phyloP scores from a whole-genome alignment of 176 grass and related monocot species.

The Avena sativa region DNA sequence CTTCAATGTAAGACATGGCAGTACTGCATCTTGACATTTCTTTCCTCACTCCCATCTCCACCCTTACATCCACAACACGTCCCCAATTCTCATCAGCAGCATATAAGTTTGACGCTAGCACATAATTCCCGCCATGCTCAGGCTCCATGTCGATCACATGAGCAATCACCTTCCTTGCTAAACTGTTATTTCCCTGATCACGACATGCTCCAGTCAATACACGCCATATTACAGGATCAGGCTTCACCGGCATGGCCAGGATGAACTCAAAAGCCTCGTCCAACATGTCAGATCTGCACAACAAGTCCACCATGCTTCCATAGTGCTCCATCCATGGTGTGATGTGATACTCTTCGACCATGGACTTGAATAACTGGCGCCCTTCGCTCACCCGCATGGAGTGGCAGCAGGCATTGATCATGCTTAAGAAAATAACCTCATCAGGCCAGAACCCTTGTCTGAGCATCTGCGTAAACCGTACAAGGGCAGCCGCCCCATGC shows the following conservation, averaged over 20 bases:
- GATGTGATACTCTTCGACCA: constrained; percentile 56
- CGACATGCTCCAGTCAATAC: constrained; percentile 56
- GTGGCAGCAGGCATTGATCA: constrained; percentile 60
- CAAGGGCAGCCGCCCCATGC: constrained; percentile 51
- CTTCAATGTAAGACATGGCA: constrained; percentile 48
- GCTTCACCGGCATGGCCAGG: constrained; percentile 52
- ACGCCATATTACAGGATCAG: constrained; percentile 68
- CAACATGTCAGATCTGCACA: constrained; percentile 50
- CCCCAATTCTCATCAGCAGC: constrained; percentile 60
- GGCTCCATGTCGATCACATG: constrained; percentile 58
- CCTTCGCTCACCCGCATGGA: constrained; percentile 45
- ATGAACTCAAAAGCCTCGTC: constrained; percentile 56
- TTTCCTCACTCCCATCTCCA: constrained; percentile 52
- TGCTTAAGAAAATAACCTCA: constrained; percentile 46
- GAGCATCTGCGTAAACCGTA: constrained; percentile 66
- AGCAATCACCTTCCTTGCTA: constrained; percentile 55
- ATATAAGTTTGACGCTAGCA: constrained; percentile 58
- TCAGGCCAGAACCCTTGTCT: constrained; percentile 62
- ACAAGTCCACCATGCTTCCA: constrained; percentile 59
- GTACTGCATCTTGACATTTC: constrained; percentile 1
- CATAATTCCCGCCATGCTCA: constrained; percentile 49
- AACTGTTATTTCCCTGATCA: constrained; percentile 52
- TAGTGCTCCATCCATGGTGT: constrained; percentile 67
- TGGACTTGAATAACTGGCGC: constrained; percentile 49
- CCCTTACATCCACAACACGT: constrained; percentile 52